Percentiles rank a stretch among this genome's conserved stretches.
Conservation (phyloP, 345 rosid species). For the Punica granatum region DNA sequence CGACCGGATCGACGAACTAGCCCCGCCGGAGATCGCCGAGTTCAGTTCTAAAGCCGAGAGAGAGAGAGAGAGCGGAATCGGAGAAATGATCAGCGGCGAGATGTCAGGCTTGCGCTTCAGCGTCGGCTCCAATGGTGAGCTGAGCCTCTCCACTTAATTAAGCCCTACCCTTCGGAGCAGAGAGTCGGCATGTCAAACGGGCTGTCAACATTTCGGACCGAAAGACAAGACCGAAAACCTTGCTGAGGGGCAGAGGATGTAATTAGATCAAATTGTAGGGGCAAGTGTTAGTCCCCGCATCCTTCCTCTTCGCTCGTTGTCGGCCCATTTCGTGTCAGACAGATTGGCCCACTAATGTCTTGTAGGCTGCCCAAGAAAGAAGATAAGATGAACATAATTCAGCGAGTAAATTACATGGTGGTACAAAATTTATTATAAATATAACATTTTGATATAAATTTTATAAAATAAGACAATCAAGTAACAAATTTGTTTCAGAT, state of each 20-base stretch:
- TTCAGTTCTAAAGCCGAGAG: background rate
- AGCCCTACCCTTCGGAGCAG: background rate
- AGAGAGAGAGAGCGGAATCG: background rate
- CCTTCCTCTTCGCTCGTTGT: too few relatives aligned
- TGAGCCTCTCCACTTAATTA: background rate
- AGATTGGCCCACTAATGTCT: too few relatives aligned
- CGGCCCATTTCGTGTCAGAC: too few relatives aligned
- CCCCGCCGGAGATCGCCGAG: background rate
- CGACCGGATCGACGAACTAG: background rate
- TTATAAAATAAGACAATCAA: too few relatives aligned
- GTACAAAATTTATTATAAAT: too few relatives aligned
- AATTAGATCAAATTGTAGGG: background rate
- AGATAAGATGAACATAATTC: too few relatives aligned
- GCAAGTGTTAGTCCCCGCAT: too few relatives aligned
- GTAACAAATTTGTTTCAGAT: too few relatives aligned
- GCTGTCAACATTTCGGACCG: background rate
- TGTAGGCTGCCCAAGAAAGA: too few relatives aligned
- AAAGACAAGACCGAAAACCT: background rate
- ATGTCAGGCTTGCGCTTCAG: background rate
- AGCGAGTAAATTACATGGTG: too few relatives aligned
- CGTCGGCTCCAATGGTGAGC: background rate
- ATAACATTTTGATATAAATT: too few relatives aligned
- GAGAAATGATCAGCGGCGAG: background rate
- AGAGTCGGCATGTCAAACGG: background rate
- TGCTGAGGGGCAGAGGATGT: background rate